Conservation (phyloP, 163 green algal species). For the Trebouxia gelatinosa region DNA sequence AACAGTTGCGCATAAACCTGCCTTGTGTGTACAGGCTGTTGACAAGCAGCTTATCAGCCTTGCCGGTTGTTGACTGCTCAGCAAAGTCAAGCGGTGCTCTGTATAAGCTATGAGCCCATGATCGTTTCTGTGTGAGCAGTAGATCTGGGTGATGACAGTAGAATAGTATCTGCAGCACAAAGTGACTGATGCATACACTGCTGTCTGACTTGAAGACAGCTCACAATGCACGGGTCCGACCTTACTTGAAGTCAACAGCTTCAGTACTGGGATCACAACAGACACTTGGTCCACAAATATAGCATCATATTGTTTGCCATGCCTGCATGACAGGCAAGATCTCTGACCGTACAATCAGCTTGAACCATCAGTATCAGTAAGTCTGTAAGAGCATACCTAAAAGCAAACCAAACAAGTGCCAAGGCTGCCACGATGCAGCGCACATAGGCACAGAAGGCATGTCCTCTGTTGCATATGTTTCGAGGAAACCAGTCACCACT, state of each 20-base stretch:
- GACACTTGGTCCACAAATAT: conserved; percentile 85
- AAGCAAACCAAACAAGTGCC: conserved; percentile 62
- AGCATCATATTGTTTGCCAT: conserved; percentile 57
- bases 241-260: conserved; percentile 36
- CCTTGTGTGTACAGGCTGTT: conserved; percentile 87
- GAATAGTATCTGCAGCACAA: conserved; percentile 77
- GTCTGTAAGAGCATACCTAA: conserved; percentile 19
- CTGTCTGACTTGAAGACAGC: background rate
- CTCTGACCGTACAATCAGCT: no score
- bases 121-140: conserved; percentile 71
- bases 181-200: background rate
- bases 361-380: background rate
- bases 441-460: conserved; percentile 86
- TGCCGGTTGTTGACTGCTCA: conserved; percentile 87
- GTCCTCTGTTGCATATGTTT: conserved; percentile 57
- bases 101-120: conserved; percentile 74
- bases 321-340: conserved; percentile 20
- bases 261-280: conserved; percentile 79
- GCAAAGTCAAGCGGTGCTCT: conserved; percentile 80
- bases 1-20: background rate
- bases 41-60: conserved; percentile 84
- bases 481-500: conserved; percentile 88
- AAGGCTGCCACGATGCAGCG: conserved; percentile 78
- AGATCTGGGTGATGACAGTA: conserved; percentile 99
- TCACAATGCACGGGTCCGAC: conserved; percentile 6